Conservation (phyloP, 225 moss, liverwort and hornwort genomes). For the Pseudoscleropodium purum region DNA sequence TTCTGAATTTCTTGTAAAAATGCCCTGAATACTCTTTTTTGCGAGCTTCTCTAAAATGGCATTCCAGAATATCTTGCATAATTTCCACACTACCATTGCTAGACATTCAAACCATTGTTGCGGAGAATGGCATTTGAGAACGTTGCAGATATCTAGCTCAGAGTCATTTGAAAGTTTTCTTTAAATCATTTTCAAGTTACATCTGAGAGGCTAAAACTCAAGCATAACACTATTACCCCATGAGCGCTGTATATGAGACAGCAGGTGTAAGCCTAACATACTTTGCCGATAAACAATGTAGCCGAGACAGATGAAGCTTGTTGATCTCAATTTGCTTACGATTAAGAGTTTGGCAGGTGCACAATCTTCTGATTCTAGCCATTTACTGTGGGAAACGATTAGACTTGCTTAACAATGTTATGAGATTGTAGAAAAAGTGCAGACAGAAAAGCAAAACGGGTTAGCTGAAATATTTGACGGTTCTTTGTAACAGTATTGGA, state of each 20-base stretch:
- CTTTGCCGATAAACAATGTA: not conserved
- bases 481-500: not conserved
- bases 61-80: not conserved
- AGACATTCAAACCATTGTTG: not conserved
- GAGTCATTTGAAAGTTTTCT: not conserved
- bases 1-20: not conserved
- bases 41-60: not conserved
- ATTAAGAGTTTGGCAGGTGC: not conserved
- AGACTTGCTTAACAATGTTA: not conserved
- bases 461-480: not conserved
- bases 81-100: not conserved
- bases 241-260: not conserved
- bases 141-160: not conserved
- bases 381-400: not conserved
- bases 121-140: not conserved
- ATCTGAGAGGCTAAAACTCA: not conserved
- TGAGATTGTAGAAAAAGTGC: not conserved
- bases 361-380: not conserved
- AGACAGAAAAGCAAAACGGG: not conserved
- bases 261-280: not conserved
- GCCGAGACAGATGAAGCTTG: not conserved
- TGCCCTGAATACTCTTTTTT: not conserved
- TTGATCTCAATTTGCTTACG: not conserved
- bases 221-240: not conserved
- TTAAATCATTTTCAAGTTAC: not conserved